These are phyloP conservation scores for Cryphonectria japonica DNA, from an alignment of 2,329 filamentous ascomycete species.

Conservation along the genomic window DNA sequence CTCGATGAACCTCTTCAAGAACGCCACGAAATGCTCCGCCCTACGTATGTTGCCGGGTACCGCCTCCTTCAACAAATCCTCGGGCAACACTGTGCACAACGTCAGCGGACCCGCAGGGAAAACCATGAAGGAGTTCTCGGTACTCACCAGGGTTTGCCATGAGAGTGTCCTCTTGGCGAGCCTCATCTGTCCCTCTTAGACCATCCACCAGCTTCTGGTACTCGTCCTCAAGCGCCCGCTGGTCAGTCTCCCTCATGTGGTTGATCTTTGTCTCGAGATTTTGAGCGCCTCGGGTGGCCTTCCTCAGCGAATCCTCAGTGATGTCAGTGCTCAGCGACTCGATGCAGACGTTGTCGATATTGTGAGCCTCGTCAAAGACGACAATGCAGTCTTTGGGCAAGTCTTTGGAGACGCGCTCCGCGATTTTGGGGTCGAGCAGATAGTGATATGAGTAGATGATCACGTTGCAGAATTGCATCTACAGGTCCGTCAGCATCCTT, in stretches of 20 bases:
- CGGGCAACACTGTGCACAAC: constrained; percentile 69
- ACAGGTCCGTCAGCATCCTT: constrained; percentile 25
- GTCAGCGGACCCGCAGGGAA: not conserved
- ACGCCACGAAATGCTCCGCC: constrained; percentile 94
- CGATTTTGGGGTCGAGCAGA: constrained; percentile 95
- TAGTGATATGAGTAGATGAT: constrained; percentile 99
- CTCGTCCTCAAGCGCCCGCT: constrained; percentile 91
- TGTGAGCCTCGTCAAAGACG: constrained; percentile 98
- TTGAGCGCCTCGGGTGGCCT: constrained; percentile 85
- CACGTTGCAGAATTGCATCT: constrained; percentile 99
- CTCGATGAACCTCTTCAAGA: constrained; percentile 95
- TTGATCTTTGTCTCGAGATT: constrained; percentile 89
- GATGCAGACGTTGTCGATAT: constrained; percentile 99
- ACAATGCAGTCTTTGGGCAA: constrained; percentile 98
- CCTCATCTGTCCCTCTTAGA: constrained; percentile 83
- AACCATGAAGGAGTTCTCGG: no score
- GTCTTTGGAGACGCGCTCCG: constrained; percentile 91
- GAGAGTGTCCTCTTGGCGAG: constrained; percentile 90
- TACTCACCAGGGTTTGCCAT: constrained; percentile 81
- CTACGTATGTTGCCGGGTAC: constrained; percentile 95
- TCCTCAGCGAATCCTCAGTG: constrained; percentile 90
- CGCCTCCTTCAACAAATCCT: constrained; percentile 92
- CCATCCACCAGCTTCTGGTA: constrained; percentile 96
- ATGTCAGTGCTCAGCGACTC: constrained; percentile 96
- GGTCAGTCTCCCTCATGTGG: constrained; percentile 95